Conservation (phyloP, 306 rosid species). For the Fragaria nilgerrensis region DNA sequence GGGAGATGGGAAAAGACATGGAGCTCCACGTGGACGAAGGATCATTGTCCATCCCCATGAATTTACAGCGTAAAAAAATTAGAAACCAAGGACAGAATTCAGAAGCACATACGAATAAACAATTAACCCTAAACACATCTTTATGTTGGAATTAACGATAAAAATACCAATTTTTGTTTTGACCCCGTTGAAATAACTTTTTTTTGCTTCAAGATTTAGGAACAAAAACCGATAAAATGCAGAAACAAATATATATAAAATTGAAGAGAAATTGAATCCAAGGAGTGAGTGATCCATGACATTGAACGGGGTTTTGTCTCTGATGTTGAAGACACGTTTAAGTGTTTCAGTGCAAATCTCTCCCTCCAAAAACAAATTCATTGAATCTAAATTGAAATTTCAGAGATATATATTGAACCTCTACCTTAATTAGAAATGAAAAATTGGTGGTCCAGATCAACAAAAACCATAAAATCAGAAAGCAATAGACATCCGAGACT, state of each 20-base stretch:
- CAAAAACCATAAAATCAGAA: conserved; percentile 5
- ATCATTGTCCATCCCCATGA: conserved; percentile 62
- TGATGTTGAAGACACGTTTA: conserved; percentile 43
- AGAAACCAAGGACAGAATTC: conserved; percentile 12
- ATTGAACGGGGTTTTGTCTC: conserved; percentile 48
- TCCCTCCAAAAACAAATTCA: conserved; percentile 18
- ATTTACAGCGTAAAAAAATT: conserved; percentile 28
- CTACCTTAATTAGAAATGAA: neutral
- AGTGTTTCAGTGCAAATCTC: conserved; percentile 40
- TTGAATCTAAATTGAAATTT: conserved; percentile 21
- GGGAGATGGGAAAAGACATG: conserved; percentile 44
- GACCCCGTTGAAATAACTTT: conserved; percentile 14
- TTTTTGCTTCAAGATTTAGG: conserved; percentile 19
- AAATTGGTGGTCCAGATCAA: neutral
- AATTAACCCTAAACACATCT: conserved; percentile 23
- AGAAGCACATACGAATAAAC: conserved; percentile 7
- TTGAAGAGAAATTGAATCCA: conserved; percentile 35
- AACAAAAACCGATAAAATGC: conserved; percentile 42
- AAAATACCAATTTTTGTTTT: conserved; percentile 33
- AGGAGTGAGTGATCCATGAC: conserved; percentile 26
- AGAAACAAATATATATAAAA: conserved; percentile 1
- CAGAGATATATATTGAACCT: neutral
- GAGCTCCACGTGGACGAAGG: conserved; percentile 70
- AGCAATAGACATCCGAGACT: neutral
- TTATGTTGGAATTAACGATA: conserved; percentile 21